Base-by-base conservation (phyloP, 208 protist genomes). In the Acanthamoeba sp. region DNA sequence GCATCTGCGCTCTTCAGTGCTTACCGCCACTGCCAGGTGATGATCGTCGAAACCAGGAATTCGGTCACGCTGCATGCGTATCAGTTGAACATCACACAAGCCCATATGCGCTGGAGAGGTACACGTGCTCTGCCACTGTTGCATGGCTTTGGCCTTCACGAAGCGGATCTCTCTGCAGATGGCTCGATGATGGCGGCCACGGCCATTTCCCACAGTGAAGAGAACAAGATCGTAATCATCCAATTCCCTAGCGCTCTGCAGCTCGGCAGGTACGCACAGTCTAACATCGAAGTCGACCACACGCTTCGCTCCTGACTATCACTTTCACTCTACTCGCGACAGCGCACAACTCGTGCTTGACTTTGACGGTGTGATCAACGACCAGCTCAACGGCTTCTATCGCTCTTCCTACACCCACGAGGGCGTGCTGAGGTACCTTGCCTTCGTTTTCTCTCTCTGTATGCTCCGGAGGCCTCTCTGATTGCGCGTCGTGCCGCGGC, bases 331-430 rank as follows among this genome's bases (percentile, higher is more conserved):
- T 32, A 76, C 7, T 10, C 14, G 20, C 4, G n/a, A 6, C 96
- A 93, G 95, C 18, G 94, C 95, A 0, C 88, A 94, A 40, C 95
- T 99, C 7, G 71, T 71, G 24, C 97, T 99, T 42, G 85, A 96
- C 48, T 99, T 98, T 95, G 95, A 95, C 62, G 98, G 98, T 69
- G 93, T 82, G 24, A 98, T 99, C 78, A 97, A 98, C 88, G 97
- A 98, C 93, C 97, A 99, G 93, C 96, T 99, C 93, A 97, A 96
- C 29, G 98, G 98, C 40, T 98, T 99, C 94, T 99, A 99, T 87
- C 97, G 98, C 29, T 98, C 98, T 29, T 84, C 50, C 3, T 94
- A 91, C 80, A 90, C 38, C 20, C 29, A 91, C 45, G 93, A 90
- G 34, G 78, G 50, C 50, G 38, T 93, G 24, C 5, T 71, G 36